Evolutionary conservation across 176 grass and related monocot genomes (phyloP), one percentile per base, ranked within the genome.

Genomic region (Pontederia paniculata): DNA sequence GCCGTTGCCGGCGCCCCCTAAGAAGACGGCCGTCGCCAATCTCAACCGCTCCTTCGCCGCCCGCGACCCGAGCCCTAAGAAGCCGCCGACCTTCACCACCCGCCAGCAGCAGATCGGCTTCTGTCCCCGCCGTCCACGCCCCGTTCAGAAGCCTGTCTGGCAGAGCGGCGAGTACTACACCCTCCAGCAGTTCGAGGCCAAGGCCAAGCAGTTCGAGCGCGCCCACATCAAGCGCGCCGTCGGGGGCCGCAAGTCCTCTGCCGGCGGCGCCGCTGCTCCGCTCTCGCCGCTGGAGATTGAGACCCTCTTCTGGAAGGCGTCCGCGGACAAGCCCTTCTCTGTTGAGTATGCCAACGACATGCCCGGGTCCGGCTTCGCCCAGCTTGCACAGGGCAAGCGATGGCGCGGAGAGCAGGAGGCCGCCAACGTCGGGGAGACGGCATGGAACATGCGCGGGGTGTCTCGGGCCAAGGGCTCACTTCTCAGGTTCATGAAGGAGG

Each of bases 301-400:
- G 70, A 82, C 83, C 45, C 94, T 91, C 62, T 98, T 93, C 87
- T 98, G 94, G 94, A 72, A 65, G 23, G 87, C 94, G 46, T 88
- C 80, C 54, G 94, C 93, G 19, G 83, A 80, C 31, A 79, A 78
- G 72, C 94, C 94, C 44, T 84, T 91, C 76, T 78, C 61, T 44
- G 86, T 98, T 16, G 94, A 98, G 78, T 98, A 98, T 49, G 94
- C 80, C 54, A 98, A 98, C 63, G 94, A 98, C 77, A 98, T 98
- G 94, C 87, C 94, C 0, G 94, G 87, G 44, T 98, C 94, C 3
- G 86, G 80, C 22, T 98, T 98, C 49, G 69, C 65, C 4, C 66
- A 47, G 54, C 41, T 79, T 41, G 54, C 65, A 67, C 16, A 15
- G 75, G 63, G 37, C 54, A 60, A 19, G 44, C 44, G 64, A 62